Base-by-base conservation (phyloP, 2,329 filamentous ascomycete genomes). In the Colletotrichum neosansevieriae region DNA sequence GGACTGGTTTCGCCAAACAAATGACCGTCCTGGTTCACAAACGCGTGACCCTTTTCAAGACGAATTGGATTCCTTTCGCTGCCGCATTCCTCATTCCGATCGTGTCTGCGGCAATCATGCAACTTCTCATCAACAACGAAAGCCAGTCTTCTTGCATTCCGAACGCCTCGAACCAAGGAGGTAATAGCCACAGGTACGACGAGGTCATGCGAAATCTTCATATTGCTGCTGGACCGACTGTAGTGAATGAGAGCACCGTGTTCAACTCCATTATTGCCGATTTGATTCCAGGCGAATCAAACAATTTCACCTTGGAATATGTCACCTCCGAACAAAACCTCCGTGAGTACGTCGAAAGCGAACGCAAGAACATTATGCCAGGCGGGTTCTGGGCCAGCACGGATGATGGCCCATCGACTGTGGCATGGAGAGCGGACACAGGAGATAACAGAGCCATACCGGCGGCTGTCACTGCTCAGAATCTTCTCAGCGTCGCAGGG, bases 1-100 rank as follows among this genome's bases (percentile, higher is more conserved):
- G 85, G 5, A 91, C 96, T 19, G 87, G 90, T 4, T 91, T 93
- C 76, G 77, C 87, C 47, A 85, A 84, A 71, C 94, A 98, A 80
- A 88, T 88, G 0, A 81, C 84, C 75, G 90, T 97, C 1, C 81
- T 98, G 10, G 93, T 97, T 76, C 81, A 84, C 61, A 98, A 98
- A 78, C 87, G 94, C 40, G 81, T 89, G 68, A 94, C 89, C 0
- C 91, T 98, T 29, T 83, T 97, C 61, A 90, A 91, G 73, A 86
- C 91, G 34, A 97, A 95, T 75, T 92, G 89, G 78, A 83, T 95
- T 45, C 92, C 94, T 0, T 94, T 94, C 65, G 75, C 90, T 7
- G 89, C 89, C 2, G 94, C 93, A 1, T 84, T 97, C 42, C 72
- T 94, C 1, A 88, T 97, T 10, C 94, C 94, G 0, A 87, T 98